Evolutionary conservation across 192 early-diverging fungal genomes (phyloP).

Genomic region (Oehlia diaphana): DNA sequence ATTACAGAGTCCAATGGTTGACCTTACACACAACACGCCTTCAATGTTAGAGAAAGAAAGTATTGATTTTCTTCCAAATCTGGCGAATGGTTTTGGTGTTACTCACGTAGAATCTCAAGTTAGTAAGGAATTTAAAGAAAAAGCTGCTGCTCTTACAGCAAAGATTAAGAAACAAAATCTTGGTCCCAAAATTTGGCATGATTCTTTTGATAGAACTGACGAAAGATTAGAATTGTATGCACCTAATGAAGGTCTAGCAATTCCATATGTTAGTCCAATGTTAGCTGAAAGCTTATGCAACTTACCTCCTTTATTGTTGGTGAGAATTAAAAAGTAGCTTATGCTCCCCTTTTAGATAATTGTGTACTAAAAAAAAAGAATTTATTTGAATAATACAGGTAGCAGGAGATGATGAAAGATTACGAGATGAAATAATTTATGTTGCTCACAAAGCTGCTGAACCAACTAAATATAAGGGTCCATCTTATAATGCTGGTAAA

Average conservation of each 20-base stretch:
- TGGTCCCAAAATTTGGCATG: no score
- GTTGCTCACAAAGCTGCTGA: conserved; percentile 11
- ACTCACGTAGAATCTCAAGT: conserved; percentile 28
- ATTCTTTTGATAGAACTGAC: no score
- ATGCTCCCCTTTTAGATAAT: no score
- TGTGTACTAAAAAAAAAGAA: background rate
- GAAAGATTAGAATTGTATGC: no score
- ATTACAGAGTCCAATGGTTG: conserved; percentile 31
- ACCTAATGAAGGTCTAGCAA: background rate
- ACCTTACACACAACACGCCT: conserved; percentile 51
- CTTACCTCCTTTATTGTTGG: no score
- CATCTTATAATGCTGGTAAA: background rate
- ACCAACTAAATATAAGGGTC: background rate
- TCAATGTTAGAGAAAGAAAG: conserved; percentile 28
- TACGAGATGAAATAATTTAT: conserved; percentile 52
- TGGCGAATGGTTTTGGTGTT: conserved; percentile 12
- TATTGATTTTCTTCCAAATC: conserved; percentile 46
- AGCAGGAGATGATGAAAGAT: conserved; percentile 47
- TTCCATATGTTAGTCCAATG: conserved; percentile 34
- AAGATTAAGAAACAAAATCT: conserved; percentile 20
- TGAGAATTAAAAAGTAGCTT: no score
- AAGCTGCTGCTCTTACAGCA: conserved; percentile 19
- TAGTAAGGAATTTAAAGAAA: background rate
- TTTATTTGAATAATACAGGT: conserved; percentile 30
- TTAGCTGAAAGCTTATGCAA: no score